phyloP scores from a whole-genome alignment of 495 filamentous ascomycete genomes.

The Tetracladium setigerum region DNA sequence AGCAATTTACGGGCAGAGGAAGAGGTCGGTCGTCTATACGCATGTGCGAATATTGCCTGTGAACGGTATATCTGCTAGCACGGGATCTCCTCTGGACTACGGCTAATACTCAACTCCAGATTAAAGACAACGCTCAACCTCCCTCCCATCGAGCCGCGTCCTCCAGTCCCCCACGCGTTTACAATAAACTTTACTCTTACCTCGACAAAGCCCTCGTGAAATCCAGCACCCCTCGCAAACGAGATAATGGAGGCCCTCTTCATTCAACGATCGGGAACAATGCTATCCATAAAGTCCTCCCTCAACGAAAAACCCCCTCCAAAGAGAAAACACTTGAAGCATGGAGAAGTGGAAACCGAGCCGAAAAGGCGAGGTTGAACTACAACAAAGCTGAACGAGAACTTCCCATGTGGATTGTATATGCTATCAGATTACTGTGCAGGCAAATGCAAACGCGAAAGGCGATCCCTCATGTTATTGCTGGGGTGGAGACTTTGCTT shows the following conservation, averaged over 20 bases:
- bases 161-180: slow-evolving; percentile 79
- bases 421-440: slow-evolving; percentile 57
- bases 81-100: background rate
- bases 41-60: slow-evolving; percentile 88
- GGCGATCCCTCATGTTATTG: slow-evolving; percentile 51
- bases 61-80: slow-evolving; percentile 47
- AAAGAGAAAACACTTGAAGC: slow-evolving; percentile 21
- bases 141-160: slow-evolving; percentile 68
- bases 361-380: slow-evolving; percentile 33
- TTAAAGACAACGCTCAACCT: slow-evolving; percentile 79
- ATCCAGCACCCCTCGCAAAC: slow-evolving; percentile 10
- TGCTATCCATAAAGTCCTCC: background rate
- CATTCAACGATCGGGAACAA: background rate
- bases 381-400: slow-evolving; percentile 12
- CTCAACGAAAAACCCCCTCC: slow-evolving; percentile 9
- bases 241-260: background rate
- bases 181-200: slow-evolving; percentile 76
- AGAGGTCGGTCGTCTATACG: slow-evolving; percentile 79
- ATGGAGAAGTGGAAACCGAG: slow-evolving; percentile 33
- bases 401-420: slow-evolving; percentile 60
- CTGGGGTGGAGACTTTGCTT: slow-evolving; percentile 52
- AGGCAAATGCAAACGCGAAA: slow-evolving; percentile 37
- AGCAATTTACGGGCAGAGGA: slow-evolving; percentile 77
- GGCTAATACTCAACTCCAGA: slow-evolving; percentile 30
- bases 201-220: slow-evolving; percentile 63